phyloP scores from a whole-genome alignment of 768 basidiomycete species.

The Leccinum variicolor region DNA sequence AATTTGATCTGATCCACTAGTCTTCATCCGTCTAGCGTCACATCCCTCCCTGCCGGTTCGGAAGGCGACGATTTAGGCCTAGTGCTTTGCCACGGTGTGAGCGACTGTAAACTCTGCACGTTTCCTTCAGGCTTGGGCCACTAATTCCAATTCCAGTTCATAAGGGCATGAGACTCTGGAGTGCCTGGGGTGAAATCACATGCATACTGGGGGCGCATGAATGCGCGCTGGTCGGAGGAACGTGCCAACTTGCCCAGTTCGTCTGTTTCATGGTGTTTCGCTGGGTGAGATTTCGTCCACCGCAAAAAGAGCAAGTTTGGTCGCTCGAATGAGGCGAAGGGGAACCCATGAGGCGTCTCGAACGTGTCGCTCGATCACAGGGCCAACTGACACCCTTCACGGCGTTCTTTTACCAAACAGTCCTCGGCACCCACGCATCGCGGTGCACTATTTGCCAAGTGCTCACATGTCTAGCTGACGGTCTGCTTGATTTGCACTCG shows the following conservation, averaged over 20 bases:
- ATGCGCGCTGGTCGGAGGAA: background rate
- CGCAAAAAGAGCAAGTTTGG: background rate
- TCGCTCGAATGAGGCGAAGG: background rate
- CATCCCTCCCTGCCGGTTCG: background rate
- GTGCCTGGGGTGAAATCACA: slow-evolving; percentile 10
- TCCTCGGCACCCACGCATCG: slow-evolving; percentile 10
- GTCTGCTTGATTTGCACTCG: background rate
- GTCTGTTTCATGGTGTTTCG: background rate
- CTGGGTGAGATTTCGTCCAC: background rate
- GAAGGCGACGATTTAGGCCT: background rate
- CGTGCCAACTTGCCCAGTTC: background rate
- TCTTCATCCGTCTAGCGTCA: background rate
- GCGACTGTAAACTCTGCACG: background rate
- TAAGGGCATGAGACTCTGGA: background rate
- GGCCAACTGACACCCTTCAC: background rate
- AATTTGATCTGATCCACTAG: background rate
- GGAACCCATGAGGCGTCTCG: background rate
- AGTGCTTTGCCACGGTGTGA: background rate
- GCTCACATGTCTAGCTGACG: slow-evolving; percentile 12
- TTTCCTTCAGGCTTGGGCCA: background rate
- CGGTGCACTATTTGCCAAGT: background rate
- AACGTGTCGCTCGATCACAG: slow-evolving; percentile 6
- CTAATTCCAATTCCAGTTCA: background rate
- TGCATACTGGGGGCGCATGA: background rate
- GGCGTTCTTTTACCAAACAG: slow-evolving; percentile 1